Evolutionary conservation across 306 rosid genomes (phyloP).

Genomic region (Castanea mollissima): DNA sequence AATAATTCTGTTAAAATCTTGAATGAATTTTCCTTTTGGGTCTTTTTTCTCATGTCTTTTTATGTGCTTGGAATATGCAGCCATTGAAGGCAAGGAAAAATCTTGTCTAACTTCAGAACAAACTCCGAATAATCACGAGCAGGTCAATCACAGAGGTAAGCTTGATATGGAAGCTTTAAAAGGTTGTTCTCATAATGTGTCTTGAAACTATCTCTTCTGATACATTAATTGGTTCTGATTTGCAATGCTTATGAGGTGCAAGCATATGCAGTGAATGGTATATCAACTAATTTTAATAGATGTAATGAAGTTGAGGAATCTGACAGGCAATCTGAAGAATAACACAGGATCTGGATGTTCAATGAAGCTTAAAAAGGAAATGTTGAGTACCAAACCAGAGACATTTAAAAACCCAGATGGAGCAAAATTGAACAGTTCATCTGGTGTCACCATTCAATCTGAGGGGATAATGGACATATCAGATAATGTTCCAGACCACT

Average conservation of each 20-base stretch:
- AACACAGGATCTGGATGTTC: constrained; percentile 16
- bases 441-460: constrained; percentile 24
- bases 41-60: background rate
- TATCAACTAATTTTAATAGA: constrained; percentile 2
- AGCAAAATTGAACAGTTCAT: constrained; percentile 18
- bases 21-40: background rate
- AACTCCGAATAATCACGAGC: background rate
- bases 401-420: constrained; percentile 15
- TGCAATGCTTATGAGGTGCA: background rate
- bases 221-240: too few relatives aligned
- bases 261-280: constrained; percentile 4
- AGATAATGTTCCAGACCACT: constrained; percentile 11
- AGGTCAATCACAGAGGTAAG: constrained; percentile 1
- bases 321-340: constrained; percentile 15
- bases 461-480: constrained; percentile 13
- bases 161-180: background rate
- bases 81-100: constrained; percentile 14
- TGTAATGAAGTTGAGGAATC: constrained; percentile 18
- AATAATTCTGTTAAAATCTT: background rate
- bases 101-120: constrained; percentile 8
- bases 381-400: constrained; percentile 16
- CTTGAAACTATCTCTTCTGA: too few relatives aligned
- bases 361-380: constrained; percentile 10
- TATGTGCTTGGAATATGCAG: background rate
- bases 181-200: background rate